Conservation (phyloP, 768 basidiomycete species). For the Sistotremastrum suecicum region DNA sequence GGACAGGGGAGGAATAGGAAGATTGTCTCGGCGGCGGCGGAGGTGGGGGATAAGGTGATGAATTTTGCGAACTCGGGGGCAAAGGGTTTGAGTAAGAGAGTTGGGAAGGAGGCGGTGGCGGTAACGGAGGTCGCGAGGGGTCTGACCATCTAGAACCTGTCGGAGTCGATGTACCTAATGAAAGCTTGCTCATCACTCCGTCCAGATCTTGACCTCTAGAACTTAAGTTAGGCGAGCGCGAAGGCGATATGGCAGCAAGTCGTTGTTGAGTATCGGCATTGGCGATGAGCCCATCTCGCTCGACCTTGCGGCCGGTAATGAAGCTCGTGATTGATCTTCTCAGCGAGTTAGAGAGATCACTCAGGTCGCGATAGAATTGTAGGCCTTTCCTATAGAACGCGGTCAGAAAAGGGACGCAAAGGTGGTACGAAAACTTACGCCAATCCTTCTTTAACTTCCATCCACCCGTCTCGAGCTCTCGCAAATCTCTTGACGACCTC, state of each 20-base stretch:
- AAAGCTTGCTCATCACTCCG: slow-evolving; percentile 26
- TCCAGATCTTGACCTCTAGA: too few relatives aligned
- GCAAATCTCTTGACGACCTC: slow-evolving; percentile 61
- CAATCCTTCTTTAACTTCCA: slow-evolving; percentile 75
- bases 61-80: slow-evolving; percentile 20
- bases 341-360: slow-evolving; percentile 44
- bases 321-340: slow-evolving; percentile 46
- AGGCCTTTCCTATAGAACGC: slow-evolving; percentile 55
- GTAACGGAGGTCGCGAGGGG: slow-evolving; percentile 18
- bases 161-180: slow-evolving; percentile 32
- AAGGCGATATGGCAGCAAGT: slow-evolving; percentile 25
- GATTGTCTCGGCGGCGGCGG: slow-evolving; percentile 11
- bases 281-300: slow-evolving; percentile 53
- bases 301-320: slow-evolving; percentile 44
- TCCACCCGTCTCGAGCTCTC: slow-evolving; percentile 69
- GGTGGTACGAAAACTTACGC: slow-evolving; percentile 38
- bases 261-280: slow-evolving; percentile 64
- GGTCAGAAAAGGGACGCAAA: neutral
- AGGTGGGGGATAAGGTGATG: slow-evolving; percentile 16
- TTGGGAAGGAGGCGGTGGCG: slow-evolving; percentile 17
- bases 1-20: slow-evolving; percentile 9
- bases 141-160: slow-evolving; percentile 22
- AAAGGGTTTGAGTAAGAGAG: slow-evolving; percentile 11
- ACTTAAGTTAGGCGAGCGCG: slow-evolving; percentile 15
- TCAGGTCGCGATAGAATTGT: slow-evolving; percentile 77